Conservation (phyloP, 352 stramenopile genomes). For the Phytopythium vexans region DNA sequence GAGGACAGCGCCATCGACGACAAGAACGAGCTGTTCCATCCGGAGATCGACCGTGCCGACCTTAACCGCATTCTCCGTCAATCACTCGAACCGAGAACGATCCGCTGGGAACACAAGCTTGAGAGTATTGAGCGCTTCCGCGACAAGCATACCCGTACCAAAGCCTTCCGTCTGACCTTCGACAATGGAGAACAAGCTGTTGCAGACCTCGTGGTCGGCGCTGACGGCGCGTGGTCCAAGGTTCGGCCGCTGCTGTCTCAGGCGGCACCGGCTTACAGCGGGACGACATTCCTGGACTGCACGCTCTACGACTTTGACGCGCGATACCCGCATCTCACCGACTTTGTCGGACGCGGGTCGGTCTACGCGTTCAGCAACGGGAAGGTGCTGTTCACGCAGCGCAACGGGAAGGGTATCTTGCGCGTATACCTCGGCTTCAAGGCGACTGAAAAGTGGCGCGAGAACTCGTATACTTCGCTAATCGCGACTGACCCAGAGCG, state of each 20-base stretch:
- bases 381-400: conserved; percentile 14
- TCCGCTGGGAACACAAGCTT: not conserved
- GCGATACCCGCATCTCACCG: conserved; percentile 12
- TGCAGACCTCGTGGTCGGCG: not conserved
- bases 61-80: not conserved
- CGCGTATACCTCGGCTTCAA: conserved; percentile 18
- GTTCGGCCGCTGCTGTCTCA: not conserved
- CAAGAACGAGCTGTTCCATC: not conserved
- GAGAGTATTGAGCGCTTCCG: not conserved
- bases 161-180: not conserved
- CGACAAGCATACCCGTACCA: not conserved
- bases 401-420: conserved; percentile 16
- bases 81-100: not conserved
- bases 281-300: not conserved
- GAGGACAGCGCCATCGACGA: not conserved
- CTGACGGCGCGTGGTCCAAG: not conserved
- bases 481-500: not conserved
- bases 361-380: conserved; percentile 11
- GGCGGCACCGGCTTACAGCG: not conserved
- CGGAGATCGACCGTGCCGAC: not conserved
- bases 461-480: not conserved
- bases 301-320: not conserved
- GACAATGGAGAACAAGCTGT: not conserved
- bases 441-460: not conserved
- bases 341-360: conserved; percentile 14